Evolutionary conservation across 139 green algal species (phyloP), one percentile per base, ranked within the genome.

Genomic region (Chlamydomonas sphaeroides): DNA sequence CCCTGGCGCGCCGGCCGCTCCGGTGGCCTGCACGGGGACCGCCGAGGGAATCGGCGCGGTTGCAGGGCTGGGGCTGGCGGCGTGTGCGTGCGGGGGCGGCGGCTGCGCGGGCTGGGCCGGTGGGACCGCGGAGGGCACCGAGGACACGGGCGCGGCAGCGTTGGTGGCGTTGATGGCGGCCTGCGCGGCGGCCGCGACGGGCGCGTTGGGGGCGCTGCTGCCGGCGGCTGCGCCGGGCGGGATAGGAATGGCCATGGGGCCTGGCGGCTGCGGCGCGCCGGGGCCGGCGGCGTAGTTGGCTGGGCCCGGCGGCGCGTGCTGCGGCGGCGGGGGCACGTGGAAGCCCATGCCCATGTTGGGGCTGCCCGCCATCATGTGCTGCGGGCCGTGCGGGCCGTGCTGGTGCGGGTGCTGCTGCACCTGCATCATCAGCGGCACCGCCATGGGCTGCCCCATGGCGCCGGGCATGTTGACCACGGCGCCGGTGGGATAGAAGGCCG

Each of bases 151-250:
- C 28, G 77, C 65, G 14, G 77, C 77, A 0, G 65, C 77, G 42
- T 74, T 74, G 15, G 65, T 67, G 3, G 77, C 77, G 32, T 74
- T 75, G 28, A 75, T 67, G 38, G 77, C 77, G 15, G 77, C 65
- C 38, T 74, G 77, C 3, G 77, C 77, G 39, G 77, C 65, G 15
- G 65, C 77, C 5, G 48, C 35, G 3, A 84, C 65, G 11, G 65
- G 77, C 8, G 77, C 77, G 56, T 74, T 67, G 49, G 77, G 48
- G 0, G 63, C 77, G 14, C 62, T 33, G 45, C 42, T 72, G 75
- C 75, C 62, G 28, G 75, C 32, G 63, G n/a, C 45, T 0, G 75
- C n/a, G 7, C 45, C 62, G 41, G 75, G 21, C 1, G 75, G 45
- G 25, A 73, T 73, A 62, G 75, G 21, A 21, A 72, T 82, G 1